phyloP scores from a whole-genome alignment of 2,329 filamentous ascomycete genomes.

The Bisporella sp. region DNA sequence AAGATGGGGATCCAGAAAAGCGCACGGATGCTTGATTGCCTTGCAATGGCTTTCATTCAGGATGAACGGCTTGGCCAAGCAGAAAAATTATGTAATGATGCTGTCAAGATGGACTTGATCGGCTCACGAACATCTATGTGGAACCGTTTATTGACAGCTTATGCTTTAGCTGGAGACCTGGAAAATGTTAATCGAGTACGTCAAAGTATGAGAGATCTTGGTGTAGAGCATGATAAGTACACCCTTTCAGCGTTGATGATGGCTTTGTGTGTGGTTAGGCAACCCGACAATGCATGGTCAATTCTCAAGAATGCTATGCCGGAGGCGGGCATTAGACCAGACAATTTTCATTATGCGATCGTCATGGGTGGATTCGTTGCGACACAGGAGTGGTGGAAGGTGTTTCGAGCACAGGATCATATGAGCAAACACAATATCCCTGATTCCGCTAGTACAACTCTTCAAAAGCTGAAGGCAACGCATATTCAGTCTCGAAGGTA shows the following conservation, averaged over 20 bases:
- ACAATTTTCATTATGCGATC: constrained; percentile 45
- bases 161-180: constrained; percentile 57
- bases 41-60: constrained; percentile 63
- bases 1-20: constrained; percentile 42
- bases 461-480: constrained; percentile 31
- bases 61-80: constrained; percentile 49
- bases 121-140: constrained; percentile 59
- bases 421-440: constrained; percentile 34
- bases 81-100: constrained; percentile 49
- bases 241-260: constrained; percentile 59
- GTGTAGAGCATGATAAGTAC: constrained; percentile 44
- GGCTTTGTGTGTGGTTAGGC: constrained; percentile 42
- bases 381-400: constrained; percentile 35
- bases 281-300: constrained; percentile 47
- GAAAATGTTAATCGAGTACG: constrained; percentile 46
- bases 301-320: constrained; percentile 45
- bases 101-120: constrained; percentile 42
- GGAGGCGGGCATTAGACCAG: constrained; percentile 34
- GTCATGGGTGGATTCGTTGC: constrained; percentile 41
- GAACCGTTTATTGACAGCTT: constrained; percentile 68
- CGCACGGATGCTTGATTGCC: constrained; percentile 50
- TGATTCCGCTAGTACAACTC: constrained; percentile 35
- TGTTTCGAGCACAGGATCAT: constrained; percentile 38
- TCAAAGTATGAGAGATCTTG: constrained; percentile 43
- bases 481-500: constrained; percentile 16